A percentile compares a stretch with the other conserved stretches of the same genome.
phyloP scores from a whole-genome alignment of 768 basidiomycete genomes.

The Suillus spraguei region DNA sequence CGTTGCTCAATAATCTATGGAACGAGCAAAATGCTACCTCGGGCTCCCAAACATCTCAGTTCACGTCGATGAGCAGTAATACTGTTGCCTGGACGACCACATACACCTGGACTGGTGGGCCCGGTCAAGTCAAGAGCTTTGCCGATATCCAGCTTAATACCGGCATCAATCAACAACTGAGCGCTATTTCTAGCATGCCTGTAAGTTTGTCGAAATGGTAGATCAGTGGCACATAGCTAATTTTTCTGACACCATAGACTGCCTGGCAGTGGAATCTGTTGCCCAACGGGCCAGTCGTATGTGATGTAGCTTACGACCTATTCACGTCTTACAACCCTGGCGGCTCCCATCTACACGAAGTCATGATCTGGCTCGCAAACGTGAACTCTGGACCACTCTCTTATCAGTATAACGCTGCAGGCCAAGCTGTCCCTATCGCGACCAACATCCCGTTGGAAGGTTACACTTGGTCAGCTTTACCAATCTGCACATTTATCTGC shows the following conservation, averaged over 20 bases:
- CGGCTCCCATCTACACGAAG: constrained; percentile 46
- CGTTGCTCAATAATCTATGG: constrained; percentile 53
- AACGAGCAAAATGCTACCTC: constrained; percentile 40
- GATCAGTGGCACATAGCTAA: neutral
- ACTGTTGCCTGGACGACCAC: constrained; percentile 52
- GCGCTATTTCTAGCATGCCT: constrained; percentile 54
- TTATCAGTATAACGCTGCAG: constrained; percentile 44
- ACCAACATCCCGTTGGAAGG: constrained; percentile 46
- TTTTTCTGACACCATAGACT: constrained; percentile 35
- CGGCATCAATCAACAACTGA: constrained; percentile 55
- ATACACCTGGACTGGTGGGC: constrained; percentile 59
- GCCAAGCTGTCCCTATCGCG: constrained; percentile 48
- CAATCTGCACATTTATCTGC: neutral
- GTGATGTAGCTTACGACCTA: constrained; percentile 63
- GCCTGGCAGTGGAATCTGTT: constrained; percentile 60
- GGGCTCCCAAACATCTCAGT: constrained; percentile 53
- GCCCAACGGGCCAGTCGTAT: constrained; percentile 43
- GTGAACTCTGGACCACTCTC: constrained; percentile 62
- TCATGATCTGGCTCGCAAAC: constrained; percentile 72
- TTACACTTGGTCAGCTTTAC: constrained; percentile 45
- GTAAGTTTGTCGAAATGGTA: constrained; percentile 36
- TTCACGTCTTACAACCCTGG: constrained; percentile 58
- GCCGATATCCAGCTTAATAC: constrained; percentile 55
- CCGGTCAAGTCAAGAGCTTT: constrained; percentile 58
- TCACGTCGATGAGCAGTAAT: constrained; percentile 44